These are phyloP conservation scores for Lactarius sanguifluus DNA, from an alignment of 768 basidiomycete species.

Conservation along the genomic window DNA sequence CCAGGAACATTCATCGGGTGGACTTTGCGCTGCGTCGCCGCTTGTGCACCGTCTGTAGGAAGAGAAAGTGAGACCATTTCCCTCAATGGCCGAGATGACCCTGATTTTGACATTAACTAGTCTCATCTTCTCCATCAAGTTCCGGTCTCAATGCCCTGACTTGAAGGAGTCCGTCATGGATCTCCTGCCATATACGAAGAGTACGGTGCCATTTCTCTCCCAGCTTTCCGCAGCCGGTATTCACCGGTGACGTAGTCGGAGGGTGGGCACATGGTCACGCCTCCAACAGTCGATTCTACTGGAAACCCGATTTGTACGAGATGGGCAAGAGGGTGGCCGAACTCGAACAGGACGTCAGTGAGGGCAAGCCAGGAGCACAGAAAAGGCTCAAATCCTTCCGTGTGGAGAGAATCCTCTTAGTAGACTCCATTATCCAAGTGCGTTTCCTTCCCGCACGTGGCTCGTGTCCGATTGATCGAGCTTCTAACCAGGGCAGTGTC, in stretches of 20 bases:
- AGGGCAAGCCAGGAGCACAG: slow-evolving; percentile 21
- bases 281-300: slow-evolving; percentile 25
- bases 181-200: slow-evolving; percentile 26
- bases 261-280: slow-evolving; percentile 24
- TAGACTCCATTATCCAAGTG: slow-evolving; percentile 19
- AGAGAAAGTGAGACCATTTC: slow-evolving; percentile 13
- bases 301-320: slow-evolving; percentile 24
- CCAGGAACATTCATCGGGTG: slow-evolving; percentile 22
- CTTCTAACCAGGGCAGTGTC: slow-evolving; percentile 15
- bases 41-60: slow-evolving; percentile 24
- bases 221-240: too few relatives aligned
- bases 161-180: slow-evolving; percentile 25
- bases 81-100: background rate
- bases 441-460: background rate
- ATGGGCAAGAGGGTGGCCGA: slow-evolving; percentile 12
- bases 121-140: slow-evolving; percentile 18
- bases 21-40: slow-evolving; percentile 29
- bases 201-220: slow-evolving; percentile 5
- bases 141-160: slow-evolving; percentile 22
- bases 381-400: slow-evolving; percentile 21
- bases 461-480: background rate
- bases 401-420: slow-evolving; percentile 18
- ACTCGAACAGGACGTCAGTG: slow-evolving; percentile 13
- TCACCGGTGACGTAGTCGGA: slow-evolving; percentile 20
- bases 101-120: slow-evolving; percentile 9